A percentile compares a stretch with the other conserved stretches of the same genome.
Conservation (phyloP, 2,329 filamentous ascomycete genomes). For the Graphilbum ipis-grandicollis region DNA sequence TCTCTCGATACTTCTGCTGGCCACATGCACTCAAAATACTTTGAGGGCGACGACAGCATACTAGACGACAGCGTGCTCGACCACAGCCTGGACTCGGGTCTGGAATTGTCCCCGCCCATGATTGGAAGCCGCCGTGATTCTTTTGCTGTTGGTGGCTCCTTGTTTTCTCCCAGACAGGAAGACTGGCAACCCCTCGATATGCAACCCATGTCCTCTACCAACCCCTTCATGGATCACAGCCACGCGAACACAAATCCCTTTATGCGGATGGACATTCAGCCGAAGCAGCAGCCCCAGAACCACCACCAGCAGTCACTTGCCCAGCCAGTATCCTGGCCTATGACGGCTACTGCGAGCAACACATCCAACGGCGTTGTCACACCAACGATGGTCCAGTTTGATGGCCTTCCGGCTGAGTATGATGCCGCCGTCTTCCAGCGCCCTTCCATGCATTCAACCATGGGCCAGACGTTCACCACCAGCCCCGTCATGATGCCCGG, state of each 20-base stretch:
- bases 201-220: conserved; percentile 46
- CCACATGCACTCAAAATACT: conserved; percentile 30
- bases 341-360: conserved; percentile 22
- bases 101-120: conserved; percentile 48
- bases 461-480: conserved; percentile 34
- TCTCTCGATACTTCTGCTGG: conserved; percentile 28
- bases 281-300: conserved; percentile 6
- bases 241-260: conserved; percentile 49
- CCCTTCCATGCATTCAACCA: conserved; percentile 21
- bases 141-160: conserved; percentile 34
- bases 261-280: conserved; percentile 39
- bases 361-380: conserved; percentile 49
- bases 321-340: conserved; percentile 37
- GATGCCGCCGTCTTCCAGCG: conserved; percentile 35
- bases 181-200: conserved; percentile 48
- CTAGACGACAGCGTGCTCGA: conserved; percentile 45
- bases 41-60: conserved; percentile 42
- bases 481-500: conserved; percentile 28
- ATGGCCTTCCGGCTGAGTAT: conserved; percentile 40
- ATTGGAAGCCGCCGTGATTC: conserved; percentile 45
- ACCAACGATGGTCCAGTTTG: conserved; percentile 54
- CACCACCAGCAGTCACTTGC: conserved; percentile 13
- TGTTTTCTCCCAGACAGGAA: conserved; percentile 51
- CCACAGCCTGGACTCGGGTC: conserved; percentile 39
- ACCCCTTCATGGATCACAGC: conserved; percentile 38